A percentile compares a stretch with the other conserved stretches of the same genome.
phyloP scores from a whole-genome alignment of 306 rosid species.

The Citrullus mucosospermus region DNA sequence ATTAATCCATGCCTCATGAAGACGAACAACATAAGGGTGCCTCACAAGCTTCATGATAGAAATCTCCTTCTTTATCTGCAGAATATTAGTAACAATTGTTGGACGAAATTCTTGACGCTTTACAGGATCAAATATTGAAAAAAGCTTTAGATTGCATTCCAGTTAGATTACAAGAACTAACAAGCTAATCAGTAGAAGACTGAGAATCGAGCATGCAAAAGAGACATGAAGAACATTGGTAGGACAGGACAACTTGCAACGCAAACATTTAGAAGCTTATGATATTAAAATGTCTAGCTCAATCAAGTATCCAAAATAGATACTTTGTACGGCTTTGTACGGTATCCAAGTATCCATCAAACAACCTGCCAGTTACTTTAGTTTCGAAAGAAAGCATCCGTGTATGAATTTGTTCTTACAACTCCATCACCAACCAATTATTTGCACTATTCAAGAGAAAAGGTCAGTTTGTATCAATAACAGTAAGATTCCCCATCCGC shows the following conservation, averaged over 20 bases:
- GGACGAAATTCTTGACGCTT: not conserved
- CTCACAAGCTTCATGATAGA: slow-evolving; percentile 86
- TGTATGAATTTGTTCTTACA: not conserved
- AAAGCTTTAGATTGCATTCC: not conserved
- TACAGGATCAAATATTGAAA: not conserved
- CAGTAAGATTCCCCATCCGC: not conserved
- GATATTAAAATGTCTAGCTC: not conserved
- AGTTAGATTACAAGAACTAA: not conserved
- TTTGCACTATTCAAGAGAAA: not conserved
- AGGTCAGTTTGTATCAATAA: not conserved
- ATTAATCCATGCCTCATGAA: slow-evolving; percentile 53
- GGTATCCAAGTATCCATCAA: not conserved
- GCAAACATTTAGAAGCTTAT: not conserved
- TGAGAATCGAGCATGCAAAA: not conserved
- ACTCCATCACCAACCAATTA: not conserved
- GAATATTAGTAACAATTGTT: not conserved
- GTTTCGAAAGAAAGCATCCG: not conserved
- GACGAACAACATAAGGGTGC: slow-evolving; percentile 78
- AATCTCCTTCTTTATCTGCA: slow-evolving; percentile 87
- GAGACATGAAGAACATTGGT: not conserved
- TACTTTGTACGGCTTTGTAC: too few relatives aligned
- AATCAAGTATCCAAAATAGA: not conserved
- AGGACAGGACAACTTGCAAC: not conserved
- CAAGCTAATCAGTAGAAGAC: not conserved
- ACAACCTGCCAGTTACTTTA: not conserved